Conservation (phyloP, 257 asterid genomes). For the Phtheirospermum japonicum region DNA sequence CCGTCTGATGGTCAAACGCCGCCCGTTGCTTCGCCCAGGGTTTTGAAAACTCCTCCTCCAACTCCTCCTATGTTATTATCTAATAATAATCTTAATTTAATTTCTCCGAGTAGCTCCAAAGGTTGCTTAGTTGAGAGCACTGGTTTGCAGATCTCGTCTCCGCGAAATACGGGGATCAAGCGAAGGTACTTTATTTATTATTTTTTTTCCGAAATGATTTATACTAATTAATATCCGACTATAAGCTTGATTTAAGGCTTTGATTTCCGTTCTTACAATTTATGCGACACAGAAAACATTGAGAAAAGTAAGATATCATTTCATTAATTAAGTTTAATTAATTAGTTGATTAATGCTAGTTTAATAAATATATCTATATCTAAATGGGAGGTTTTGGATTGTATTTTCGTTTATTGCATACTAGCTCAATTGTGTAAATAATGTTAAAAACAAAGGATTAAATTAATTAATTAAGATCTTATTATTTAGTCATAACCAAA, state of each 20-base stretch:
- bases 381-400: neutral
- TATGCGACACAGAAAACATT: neutral
- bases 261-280: neutral
- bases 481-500: neutral
- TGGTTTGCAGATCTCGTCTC: constrained; percentile 83
- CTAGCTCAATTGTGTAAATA: too few species aligned
- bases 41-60: constrained; percentile 16
- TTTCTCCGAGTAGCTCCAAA: constrained; percentile 31
- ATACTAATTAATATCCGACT: too few species aligned
- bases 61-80: constrained; percentile 24
- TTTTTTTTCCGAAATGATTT: neutral
- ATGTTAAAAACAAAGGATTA: too few species aligned
- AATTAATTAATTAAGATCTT: neutral
- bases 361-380: neutral
- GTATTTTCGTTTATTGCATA: neutral
- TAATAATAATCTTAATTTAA: constrained; percentile 28
- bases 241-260: too few species aligned
- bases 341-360: neutral
- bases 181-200: constrained; percentile 50
- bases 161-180: constrained; percentile 82
- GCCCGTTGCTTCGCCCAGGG: constrained; percentile 13
- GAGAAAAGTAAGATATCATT: neutral
- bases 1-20: constrained; percentile 26
- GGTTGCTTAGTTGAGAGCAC: constrained; percentile 38
- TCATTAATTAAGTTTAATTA: constrained; percentile 20